Evolutionary conservation across 768 basidiomycete species (phyloP).

Genomic region (Phaeotremella fagi): DNA sequence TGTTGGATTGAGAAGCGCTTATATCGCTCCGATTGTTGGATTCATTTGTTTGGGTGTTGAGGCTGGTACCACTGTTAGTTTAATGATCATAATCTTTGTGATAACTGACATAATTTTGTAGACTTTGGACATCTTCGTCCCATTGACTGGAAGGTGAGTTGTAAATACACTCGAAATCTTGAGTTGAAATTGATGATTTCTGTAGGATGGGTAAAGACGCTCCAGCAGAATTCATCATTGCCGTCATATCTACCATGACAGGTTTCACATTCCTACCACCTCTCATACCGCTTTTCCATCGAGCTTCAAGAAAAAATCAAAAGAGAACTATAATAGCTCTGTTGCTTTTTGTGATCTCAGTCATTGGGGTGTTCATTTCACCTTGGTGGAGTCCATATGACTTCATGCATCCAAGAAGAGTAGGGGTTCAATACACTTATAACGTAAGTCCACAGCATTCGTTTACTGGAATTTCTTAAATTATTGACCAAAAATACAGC

Average conservation of each 20-base stretch:
- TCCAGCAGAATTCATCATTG: slow-evolving; percentile 84
- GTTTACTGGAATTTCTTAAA: no score
- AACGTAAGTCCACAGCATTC: no score
- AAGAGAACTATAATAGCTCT: slow-evolving; percentile 52
- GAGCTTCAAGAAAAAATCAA: slow-evolving; percentile 56
- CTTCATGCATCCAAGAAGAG: slow-evolving; percentile 73
- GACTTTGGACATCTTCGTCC: slow-evolving; percentile 82
- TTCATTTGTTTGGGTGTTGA: slow-evolving; percentile 50
- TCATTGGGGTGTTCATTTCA: slow-evolving; percentile 59
- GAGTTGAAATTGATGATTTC: neutral
- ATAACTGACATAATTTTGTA: slow-evolving; percentile 29
- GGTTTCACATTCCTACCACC: slow-evolving; percentile 61
- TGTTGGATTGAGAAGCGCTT: slow-evolving; percentile 7
- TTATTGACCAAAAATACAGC: slow-evolving; percentile 50
- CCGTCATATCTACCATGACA: slow-evolving; percentile 62
- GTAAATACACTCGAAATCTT: neutral
- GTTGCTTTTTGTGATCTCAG: slow-evolving; percentile 51
- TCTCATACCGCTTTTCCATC: slow-evolving; percentile 65
- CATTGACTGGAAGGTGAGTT: slow-evolving; percentile 65
- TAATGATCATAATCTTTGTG: no score
- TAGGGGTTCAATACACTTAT: slow-evolving; percentile 78
- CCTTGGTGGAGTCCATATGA: slow-evolving; percentile 61
- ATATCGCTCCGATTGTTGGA: slow-evolving; percentile 17
- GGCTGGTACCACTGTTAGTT: slow-evolving; percentile 49
- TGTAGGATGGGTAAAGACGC: slow-evolving; percentile 54